Evolutionary conservation across 257 asterid genomes (phyloP).

Genomic region (Rubia yunnanensis): DNA sequence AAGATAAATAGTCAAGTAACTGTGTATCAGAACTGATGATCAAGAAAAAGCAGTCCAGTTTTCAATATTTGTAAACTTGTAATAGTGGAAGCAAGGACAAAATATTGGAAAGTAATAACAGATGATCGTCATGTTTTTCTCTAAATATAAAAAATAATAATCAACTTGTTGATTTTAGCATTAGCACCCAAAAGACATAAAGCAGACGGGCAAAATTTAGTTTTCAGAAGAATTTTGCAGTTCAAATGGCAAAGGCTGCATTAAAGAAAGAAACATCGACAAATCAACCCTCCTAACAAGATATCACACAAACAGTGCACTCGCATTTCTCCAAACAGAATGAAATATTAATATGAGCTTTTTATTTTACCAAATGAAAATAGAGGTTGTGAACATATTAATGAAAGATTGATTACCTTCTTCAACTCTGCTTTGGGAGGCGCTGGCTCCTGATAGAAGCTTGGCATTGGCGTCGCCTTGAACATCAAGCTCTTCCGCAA

Average conservation of each 20-base stretch:
- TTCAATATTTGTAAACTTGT: too few species aligned
- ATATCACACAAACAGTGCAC: background rate
- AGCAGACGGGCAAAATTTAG: background rate
- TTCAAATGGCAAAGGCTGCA: background rate
- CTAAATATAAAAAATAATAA: too few species aligned
- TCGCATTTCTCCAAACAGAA: background rate
- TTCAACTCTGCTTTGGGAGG: slow-evolving; percentile 85
- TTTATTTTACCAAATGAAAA: background rate
- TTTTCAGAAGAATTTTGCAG: background rate
- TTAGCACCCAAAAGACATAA: background rate
- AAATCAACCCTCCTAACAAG: background rate
- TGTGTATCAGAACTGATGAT: background rate
- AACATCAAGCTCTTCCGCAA: slow-evolving; percentile 74
- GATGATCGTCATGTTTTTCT: background rate
- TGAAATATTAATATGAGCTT: too few species aligned
- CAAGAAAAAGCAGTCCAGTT: too few species aligned
- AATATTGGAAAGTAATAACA: background rate
- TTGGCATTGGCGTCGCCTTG: slow-evolving; percentile 98
- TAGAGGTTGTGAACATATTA: too few species aligned
- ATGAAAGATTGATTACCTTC: slow-evolving; percentile 56
- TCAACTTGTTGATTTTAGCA: background rate
- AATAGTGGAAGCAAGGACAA: too few species aligned
- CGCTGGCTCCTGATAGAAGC: slow-evolving; percentile 93
- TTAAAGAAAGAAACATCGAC: background rate
- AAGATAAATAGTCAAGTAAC: background rate